phyloP scores from a whole-genome alignment of 78 protist species.

The Dictyostelium intermedium region DNA sequence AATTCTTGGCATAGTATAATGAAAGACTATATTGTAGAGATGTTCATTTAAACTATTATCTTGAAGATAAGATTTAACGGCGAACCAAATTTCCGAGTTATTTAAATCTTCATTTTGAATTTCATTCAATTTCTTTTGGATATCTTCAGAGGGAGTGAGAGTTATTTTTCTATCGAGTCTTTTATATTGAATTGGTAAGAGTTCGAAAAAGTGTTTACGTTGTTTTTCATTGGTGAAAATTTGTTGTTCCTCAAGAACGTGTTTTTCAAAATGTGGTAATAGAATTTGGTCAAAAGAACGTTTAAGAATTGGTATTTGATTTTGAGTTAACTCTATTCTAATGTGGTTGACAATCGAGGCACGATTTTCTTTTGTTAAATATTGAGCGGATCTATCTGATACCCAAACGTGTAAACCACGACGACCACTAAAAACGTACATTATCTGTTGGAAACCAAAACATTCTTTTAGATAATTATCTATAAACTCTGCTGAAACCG shows the following conservation, averaged over 20 bases:
- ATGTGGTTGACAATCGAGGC: constrained; percentile 88
- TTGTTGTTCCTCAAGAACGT: constrained; percentile 48
- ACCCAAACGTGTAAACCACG: constrained; percentile 99
- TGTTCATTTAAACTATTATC: constrained; percentile 8
- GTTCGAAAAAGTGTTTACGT: background rate
- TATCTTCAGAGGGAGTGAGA: background rate
- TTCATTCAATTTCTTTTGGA: background rate
- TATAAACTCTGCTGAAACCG: constrained; percentile 85
- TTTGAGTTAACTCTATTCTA: background rate
- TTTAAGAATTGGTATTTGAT: background rate
- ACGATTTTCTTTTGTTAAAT: constrained; percentile 83
- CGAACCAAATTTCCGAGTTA: constrained; percentile 9
- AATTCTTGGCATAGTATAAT: constrained; percentile 91
- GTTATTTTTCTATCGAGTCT: background rate
- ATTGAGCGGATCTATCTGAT: constrained; percentile 92
- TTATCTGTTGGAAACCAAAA: constrained; percentile 92
- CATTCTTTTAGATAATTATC: constrained; percentile 75
- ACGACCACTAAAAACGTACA: constrained; percentile 98
- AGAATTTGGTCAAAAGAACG: constrained; percentile 19
- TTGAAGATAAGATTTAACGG: background rate
- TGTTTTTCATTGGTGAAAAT: constrained; percentile 34
- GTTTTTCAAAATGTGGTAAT: constrained; percentile 53
- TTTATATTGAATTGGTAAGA: background rate
- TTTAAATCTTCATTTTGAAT: background rate
- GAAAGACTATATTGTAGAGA: constrained; percentile 82